Evolutionary conservation across 441 rosid genomes (phyloP).

Genomic region (Populus trichocarpa): DNA sequence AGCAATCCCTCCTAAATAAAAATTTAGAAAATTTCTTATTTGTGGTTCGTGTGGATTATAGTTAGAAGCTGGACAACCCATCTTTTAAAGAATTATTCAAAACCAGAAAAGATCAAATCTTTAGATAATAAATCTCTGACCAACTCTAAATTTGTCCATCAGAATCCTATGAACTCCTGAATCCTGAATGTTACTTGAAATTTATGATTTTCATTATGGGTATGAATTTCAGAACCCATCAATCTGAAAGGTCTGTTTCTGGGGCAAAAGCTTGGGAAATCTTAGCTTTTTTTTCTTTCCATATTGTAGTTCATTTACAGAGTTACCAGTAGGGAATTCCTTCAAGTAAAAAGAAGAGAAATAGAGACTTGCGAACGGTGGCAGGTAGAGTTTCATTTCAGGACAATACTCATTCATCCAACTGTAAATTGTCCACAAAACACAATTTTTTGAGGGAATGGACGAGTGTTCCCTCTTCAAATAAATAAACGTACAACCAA

Average conservation of each 20-base stretch:
- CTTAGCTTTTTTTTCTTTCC: not conserved
- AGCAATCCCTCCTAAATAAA: too few species aligned
- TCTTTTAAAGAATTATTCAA: too few species aligned
- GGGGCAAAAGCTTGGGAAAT: not conserved
- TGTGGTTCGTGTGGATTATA: too few species aligned
- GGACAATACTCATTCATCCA: not conserved
- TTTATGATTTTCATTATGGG: too few species aligned
- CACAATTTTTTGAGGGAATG: not conserved
- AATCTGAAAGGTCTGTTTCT: not conserved
- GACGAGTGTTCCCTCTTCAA: not conserved
- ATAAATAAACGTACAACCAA: not conserved
- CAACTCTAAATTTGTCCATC: too few species aligned
- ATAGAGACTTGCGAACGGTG: not conserved
- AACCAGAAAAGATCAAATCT: too few species aligned
- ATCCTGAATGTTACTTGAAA: too few species aligned
- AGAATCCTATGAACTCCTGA: too few species aligned
- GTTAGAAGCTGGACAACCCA: too few species aligned
- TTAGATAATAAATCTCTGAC: too few species aligned
- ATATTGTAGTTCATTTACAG: not conserved
- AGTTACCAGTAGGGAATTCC: not conserved
- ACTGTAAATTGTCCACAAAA: not conserved
- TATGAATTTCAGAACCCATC: too few species aligned
- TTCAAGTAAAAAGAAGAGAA: not conserved
- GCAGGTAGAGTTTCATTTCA: not conserved
- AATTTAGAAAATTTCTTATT: too few species aligned